Evolutionary conservation across 2,329 filamentous ascomycete genomes (phyloP).

Genomic region (Pochonia chlamydosporia): DNA sequence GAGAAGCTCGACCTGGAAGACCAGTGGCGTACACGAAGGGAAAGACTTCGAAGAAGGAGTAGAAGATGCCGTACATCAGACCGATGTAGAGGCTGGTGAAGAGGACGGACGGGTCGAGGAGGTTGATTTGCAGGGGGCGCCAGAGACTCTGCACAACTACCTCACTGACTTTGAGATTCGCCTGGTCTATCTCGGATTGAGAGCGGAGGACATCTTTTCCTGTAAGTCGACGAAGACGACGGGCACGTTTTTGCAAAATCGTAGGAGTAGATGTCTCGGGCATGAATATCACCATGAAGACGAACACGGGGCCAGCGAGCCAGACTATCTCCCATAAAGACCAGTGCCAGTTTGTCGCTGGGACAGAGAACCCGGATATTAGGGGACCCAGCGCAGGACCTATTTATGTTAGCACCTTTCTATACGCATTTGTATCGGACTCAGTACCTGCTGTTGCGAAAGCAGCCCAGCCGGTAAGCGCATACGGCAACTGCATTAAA

Average conservation of each 20-base stretch:
- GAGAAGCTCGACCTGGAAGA: too few relatives aligned
- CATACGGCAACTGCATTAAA: not conserved
- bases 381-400: slow-evolving; percentile 5
- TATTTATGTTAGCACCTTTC: too few relatives aligned
- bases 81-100: slow-evolving; percentile 32
- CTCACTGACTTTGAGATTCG: slow-evolving; percentile 11
- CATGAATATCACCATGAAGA: slow-evolving; percentile 48
- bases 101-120: slow-evolving; percentile 28
- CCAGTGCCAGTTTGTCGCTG: slow-evolving; percentile 49
- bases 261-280: slow-evolving; percentile 51
- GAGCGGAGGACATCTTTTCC: slow-evolving; percentile 13
- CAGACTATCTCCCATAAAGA: slow-evolving; percentile 52
- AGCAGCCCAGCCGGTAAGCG: slow-evolving; percentile 1
- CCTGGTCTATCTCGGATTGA: slow-evolving; percentile 17
- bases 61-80: slow-evolving; percentile 47
- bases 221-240: slow-evolving; percentile 36
- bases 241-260: slow-evolving; percentile 51
- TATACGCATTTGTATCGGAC: too few relatives aligned
- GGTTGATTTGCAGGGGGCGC: slow-evolving; percentile 24
- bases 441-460: not conserved
- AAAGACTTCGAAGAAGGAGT: slow-evolving; percentile 55
- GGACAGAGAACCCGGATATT: slow-evolving; percentile 36
- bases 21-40: slow-evolving; percentile 42
- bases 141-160: slow-evolving; percentile 17
- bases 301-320: slow-evolving; percentile 43